These are phyloP conservation scores for Debaryomycetaceae sp. DNA, from an alignment of 1,139 yeast species.

Conservation along the genomic window DNA sequence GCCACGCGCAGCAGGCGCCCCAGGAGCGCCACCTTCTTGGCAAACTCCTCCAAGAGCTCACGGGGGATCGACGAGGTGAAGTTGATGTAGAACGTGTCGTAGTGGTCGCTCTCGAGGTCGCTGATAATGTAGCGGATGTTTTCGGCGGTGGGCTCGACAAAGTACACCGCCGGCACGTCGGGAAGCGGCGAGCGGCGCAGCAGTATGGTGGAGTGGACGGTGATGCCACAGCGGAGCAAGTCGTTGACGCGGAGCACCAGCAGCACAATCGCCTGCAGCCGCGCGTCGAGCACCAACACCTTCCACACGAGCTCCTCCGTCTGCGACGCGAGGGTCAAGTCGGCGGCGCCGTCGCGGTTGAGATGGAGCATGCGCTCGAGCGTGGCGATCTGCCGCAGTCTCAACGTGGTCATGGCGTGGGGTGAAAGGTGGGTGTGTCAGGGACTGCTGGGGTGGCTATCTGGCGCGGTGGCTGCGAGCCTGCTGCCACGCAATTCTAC, in stretches of 20 bases:
- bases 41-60: conserved; percentile 80
- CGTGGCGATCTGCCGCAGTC: conserved; percentile 42
- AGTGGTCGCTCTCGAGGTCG: conserved; percentile 70
- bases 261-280: conserved; percentile 81
- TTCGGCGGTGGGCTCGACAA: conserved; percentile 79
- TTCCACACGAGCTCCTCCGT: conserved; percentile 82
- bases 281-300: conserved; percentile 77
- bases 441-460: too few species aligned
- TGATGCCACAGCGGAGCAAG: conserved; percentile 79
- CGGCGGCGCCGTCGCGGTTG: conserved; percentile 55
- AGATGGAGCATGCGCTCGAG: conserved; percentile 82
- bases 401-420: conserved; percentile 13
- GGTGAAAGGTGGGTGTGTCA: too few species aligned
- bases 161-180: conserved; percentile 92
- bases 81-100: conserved; percentile 77
- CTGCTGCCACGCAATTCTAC: neutral
- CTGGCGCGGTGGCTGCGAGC: too few species aligned
- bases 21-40: conserved; percentile 69
- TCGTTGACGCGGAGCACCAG: conserved; percentile 90
- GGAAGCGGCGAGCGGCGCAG: conserved; percentile 74
- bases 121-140: conserved; percentile 65
- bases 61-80: conserved; percentile 79
- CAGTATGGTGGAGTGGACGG: conserved; percentile 74
- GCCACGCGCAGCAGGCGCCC: conserved; percentile 68
- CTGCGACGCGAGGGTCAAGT: conserved; percentile 47